Conservation (phyloP, 805 yeast species). For the Sungouiozyma intestinalis region DNA sequence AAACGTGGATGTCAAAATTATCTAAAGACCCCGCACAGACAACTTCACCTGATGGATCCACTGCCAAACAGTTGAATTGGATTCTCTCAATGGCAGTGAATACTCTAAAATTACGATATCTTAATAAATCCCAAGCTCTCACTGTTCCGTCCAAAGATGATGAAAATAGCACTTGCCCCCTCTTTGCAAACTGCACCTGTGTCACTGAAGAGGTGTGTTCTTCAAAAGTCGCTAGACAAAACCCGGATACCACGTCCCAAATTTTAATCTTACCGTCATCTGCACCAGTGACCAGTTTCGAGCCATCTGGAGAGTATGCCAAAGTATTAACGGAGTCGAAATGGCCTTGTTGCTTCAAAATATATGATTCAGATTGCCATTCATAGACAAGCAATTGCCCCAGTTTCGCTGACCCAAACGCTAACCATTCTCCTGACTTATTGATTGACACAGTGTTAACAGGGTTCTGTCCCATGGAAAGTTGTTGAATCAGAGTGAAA, state of each 20-base stretch:
- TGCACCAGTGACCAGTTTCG: slow-evolving; percentile 82
- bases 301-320: slow-evolving; percentile 90
- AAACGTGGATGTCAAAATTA: slow-evolving; percentile 81
- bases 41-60: slow-evolving; percentile 94
- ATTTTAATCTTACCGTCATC: slow-evolving; percentile 96
- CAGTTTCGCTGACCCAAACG: slow-evolving; percentile 79
- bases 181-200: slow-evolving; percentile 74
- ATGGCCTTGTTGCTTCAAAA: slow-evolving; percentile 94
- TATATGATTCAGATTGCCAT: slow-evolving; percentile 97
- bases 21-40: slow-evolving; percentile 92
- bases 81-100: slow-evolving; percentile 85
- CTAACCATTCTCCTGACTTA: slow-evolving; percentile 89
- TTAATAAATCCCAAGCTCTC: slow-evolving; percentile 89
- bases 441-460: slow-evolving; percentile 76
- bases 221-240: slow-evolving; percentile 81
- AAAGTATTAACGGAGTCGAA: slow-evolving; percentile 80
- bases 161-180: slow-evolving; percentile 84
- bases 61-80: slow-evolving; percentile 82
- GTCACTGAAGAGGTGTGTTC: slow-evolving; percentile 89
- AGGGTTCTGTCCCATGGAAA: slow-evolving; percentile 85
- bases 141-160: slow-evolving; percentile 94
- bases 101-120: slow-evolving; percentile 90
- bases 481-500: slow-evolving; percentile 69
- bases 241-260: slow-evolving; percentile 91
- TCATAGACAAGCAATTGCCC: slow-evolving; percentile 97